Conservation (phyloP, 192 early-diverging fungal genomes). For the Coemansia sp. region DNA sequence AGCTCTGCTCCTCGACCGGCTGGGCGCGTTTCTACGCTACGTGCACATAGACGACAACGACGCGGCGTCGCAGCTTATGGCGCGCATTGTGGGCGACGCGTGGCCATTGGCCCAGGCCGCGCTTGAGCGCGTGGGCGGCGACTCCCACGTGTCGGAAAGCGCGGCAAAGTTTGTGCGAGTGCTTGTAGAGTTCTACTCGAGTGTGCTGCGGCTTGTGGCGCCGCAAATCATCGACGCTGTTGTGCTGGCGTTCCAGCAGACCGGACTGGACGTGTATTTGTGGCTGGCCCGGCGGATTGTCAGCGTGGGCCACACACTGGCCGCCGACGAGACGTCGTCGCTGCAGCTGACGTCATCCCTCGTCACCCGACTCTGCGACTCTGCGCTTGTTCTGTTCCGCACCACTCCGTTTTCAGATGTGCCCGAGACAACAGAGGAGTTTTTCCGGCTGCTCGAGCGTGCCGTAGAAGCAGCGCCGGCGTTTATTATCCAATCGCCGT, state of each 20-base stretch:
- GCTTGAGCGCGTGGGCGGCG: constrained; percentile 27
- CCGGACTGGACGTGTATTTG: constrained; percentile 67
- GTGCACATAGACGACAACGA: constrained; percentile 35
- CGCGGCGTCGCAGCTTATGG: constrained; percentile 26
- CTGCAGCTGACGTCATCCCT: constrained; percentile 57
- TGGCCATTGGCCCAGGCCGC: constrained; percentile 32
- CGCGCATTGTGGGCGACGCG: constrained; percentile 33
- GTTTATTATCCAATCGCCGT: constrained; percentile 19
- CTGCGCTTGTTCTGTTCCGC: constrained; percentile 65
- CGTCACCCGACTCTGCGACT: constrained; percentile 64
- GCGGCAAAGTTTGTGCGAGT: constrained; percentile 44
- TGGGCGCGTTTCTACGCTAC: constrained; percentile 48
- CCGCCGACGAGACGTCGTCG: constrained; percentile 29
- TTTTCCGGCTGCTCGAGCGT: constrained; percentile 44
- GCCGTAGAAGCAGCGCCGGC: constrained; percentile 37
- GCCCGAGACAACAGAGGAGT: constrained; percentile 50
- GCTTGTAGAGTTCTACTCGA: constrained; percentile 35
- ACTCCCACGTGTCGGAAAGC: constrained; percentile 40
- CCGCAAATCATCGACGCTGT: constrained; percentile 54
- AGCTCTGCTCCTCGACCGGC: constrained; percentile 43
- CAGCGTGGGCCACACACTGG: constrained; percentile 61
- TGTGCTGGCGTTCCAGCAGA: constrained; percentile 67
- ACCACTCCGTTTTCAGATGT: constrained; percentile 36
- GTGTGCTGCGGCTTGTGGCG: constrained; percentile 19
- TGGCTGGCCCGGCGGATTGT: constrained; percentile 77